Evolutionary conservation across 352 stramenopile species (phyloP), one percentile per base, ranked within the genome.

Genomic region (Poterioochromonas sp.): DNA sequence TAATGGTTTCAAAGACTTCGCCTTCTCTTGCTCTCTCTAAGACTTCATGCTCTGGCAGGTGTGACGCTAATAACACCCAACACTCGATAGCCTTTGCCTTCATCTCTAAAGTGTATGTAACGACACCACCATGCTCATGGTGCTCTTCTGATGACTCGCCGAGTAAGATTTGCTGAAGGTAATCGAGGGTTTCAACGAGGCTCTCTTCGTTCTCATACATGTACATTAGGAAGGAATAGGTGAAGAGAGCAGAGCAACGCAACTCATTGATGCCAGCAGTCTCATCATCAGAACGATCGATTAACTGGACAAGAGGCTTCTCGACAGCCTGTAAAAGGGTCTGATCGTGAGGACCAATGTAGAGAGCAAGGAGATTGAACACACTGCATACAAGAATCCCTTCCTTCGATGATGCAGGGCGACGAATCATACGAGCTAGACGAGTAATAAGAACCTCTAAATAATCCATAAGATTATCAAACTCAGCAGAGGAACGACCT

Each of bases 401-500:
- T 69, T 69, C 60, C 26, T 69, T 69, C 60, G 35, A 18, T 69
- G 60, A 26, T 15, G 32, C 35, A 35, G 60, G 60, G 26, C 60
- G 60, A 35, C 60, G 60, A 41, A 69, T 69, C 60, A 69, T 69
- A 41, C 60, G 60, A 22, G 35, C 15, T 18, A 69, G 5, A 41
- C 22, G 60, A 35, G 32, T 41, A 22, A 22, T 69, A 8, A 69
- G 35, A 69, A 22, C 22, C 15, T 69, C 60, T 41, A 41, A 41
- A 41, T 69, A 69, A 18, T 22, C 60, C 8, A 22, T 41, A 8
- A 53, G 20, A 69, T 22, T 26, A 35, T 15, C 8, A 69, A 69
- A 22, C 5, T 69, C 26, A 8, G 8, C 32, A 18, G 8, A 8
- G 22, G 5, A 8, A 41, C 26, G 8, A 69, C 18, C 8, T 18